A percentile compares a stretch with the other conserved stretches of the same genome.
These are phyloP conservation scores for Phytophthora boehmeriae DNA, from an alignment of 352 stramenopile species.

Conservation along the genomic window DNA sequence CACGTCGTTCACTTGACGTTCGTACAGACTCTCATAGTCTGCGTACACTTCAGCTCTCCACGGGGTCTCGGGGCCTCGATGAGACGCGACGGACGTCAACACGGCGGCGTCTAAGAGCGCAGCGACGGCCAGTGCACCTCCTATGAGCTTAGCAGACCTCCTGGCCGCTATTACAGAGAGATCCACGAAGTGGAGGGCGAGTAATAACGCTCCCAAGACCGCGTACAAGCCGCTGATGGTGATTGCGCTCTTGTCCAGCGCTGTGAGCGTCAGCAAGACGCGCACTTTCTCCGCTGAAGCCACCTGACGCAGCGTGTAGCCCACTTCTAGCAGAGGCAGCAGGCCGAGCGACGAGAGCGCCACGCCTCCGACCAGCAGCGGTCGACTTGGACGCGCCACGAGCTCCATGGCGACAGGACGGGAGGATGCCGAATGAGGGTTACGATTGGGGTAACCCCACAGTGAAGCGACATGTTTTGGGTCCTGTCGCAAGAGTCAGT, in stretches of 20 bases:
- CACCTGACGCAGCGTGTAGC: conserved; percentile 8
- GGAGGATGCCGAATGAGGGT: conserved; percentile 1
- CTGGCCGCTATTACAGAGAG: conserved; percentile 7
- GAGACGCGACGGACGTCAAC: conserved; percentile 19
- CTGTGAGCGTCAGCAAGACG: conserved; percentile 27
- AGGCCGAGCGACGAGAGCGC: conserved; percentile 31
- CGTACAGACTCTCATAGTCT: conserved; percentile 36
- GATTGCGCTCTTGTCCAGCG: conserved; percentile 34
- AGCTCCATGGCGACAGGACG: not conserved
- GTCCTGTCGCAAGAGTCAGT: too few relatives aligned
- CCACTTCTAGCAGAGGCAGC: conserved; percentile 39
- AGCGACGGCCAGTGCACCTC: conserved; percentile 13
- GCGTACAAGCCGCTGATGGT: conserved; percentile 18
- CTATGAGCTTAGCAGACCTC: conserved; percentile 17
- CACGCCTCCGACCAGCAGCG: conserved; percentile 25
- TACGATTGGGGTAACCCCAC: too few relatives aligned
- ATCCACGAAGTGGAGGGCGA: conserved; percentile 35
- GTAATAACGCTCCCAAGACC: conserved; percentile 21
- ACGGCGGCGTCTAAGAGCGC: conserved; percentile 24
- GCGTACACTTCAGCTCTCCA: conserved; percentile 35
- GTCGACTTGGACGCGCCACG: not conserved
- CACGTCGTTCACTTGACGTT: conserved; percentile 48
- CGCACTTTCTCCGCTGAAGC: conserved; percentile 15
- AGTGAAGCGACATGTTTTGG: too few relatives aligned
- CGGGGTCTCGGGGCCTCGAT: conserved; percentile 24